Conservation (phyloP, 768 basidiomycete species). For the Pleurotus pulmonarius region DNA sequence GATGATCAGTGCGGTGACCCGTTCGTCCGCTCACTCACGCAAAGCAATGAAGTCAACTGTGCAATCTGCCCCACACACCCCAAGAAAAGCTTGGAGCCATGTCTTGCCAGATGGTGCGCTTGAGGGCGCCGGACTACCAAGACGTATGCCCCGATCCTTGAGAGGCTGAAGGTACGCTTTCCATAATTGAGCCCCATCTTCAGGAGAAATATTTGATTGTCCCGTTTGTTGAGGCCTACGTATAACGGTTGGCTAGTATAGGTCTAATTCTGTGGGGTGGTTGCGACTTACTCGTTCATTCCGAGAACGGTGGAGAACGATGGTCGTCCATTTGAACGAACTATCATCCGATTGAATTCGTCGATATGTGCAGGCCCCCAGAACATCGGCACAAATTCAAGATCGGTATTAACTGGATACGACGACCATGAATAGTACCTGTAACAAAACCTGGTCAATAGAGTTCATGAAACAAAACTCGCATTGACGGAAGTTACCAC, state of each 20-base stretch:
- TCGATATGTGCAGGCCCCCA: slow-evolving; percentile 41
- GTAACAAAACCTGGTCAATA: background rate
- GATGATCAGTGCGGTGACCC: slow-evolving; percentile 2
- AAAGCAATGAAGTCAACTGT: slow-evolving; percentile 56
- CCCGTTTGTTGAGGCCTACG: slow-evolving; percentile 28
- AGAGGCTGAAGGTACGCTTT: slow-evolving; percentile 49
- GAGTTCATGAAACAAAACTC: background rate
- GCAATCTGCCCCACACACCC: slow-evolving; percentile 45
- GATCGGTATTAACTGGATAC: slow-evolving; percentile 24
- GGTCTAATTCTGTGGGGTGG: background rate
- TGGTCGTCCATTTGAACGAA: slow-evolving; percentile 30
- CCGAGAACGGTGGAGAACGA: slow-evolving; percentile 42
- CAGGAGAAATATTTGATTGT: slow-evolving; percentile 48
- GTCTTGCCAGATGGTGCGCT: slow-evolving; percentile 48
- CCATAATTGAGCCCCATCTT: slow-evolving; percentile 50
- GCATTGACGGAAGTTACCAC: slow-evolving; percentile 31
- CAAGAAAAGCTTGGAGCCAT: slow-evolving; percentile 52
- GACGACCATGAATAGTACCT: slow-evolving; percentile 56
- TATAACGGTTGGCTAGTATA: background rate
- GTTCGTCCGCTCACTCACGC: slow-evolving; percentile 34
- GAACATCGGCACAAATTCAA: slow-evolving; percentile 57
- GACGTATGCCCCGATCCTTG: slow-evolving; percentile 34
- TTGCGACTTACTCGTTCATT: slow-evolving; percentile 46
- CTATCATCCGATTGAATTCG: slow-evolving; percentile 37
- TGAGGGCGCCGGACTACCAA: slow-evolving; percentile 53